Conservation (phyloP, 1,284 basidiomycete species). For the Bondarzewia mesenterica region DNA sequence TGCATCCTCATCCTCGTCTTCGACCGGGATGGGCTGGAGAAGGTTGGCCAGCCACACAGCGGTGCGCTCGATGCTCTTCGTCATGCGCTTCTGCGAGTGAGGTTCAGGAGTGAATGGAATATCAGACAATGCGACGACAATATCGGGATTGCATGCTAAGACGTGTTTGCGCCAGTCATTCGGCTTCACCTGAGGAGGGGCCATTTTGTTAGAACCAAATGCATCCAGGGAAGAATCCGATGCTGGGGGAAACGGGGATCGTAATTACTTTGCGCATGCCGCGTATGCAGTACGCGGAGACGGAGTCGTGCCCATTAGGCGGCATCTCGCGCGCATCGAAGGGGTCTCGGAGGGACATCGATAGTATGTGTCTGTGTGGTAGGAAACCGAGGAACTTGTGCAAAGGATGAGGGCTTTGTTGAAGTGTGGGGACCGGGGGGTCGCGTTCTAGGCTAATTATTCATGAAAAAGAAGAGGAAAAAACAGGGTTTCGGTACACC, state of each 20-base stretch:
- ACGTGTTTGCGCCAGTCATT: conserved; percentile 46
- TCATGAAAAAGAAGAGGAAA: neutral
- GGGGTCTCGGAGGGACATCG: conserved; percentile 59
- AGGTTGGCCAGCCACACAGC: conserved; percentile 52
- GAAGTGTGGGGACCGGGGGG: conserved; percentile 52
- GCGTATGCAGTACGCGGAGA: conserved; percentile 52
- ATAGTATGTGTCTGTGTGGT: conserved; percentile 40
- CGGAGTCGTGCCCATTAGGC: conserved; percentile 50
- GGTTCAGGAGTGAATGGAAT: conserved; percentile 55
- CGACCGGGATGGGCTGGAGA: conserved; percentile 20
- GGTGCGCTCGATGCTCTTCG: conserved; percentile 66
- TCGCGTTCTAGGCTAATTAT: conserved; percentile 45
- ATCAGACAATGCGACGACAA: conserved; percentile 66
- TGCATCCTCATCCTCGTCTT: conserved; percentile 2
- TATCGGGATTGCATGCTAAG: conserved; percentile 50
- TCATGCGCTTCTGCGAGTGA: conserved; percentile 64
- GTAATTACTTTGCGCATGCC: conserved; percentile 64
- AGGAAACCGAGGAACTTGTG: conserved; percentile 54
- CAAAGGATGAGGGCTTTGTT: conserved; percentile 40
- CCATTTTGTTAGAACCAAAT: conserved; percentile 2
- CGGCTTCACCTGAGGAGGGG: conserved; percentile 39
- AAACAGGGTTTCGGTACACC: neutral
- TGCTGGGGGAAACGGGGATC: neutral
- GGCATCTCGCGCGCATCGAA: conserved; percentile 58
- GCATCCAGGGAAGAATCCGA: neutral